Base-by-base conservation (phyloP, 2,329 filamentous ascomycete genomes). In the Ophiostoma triangulosporum region DNA sequence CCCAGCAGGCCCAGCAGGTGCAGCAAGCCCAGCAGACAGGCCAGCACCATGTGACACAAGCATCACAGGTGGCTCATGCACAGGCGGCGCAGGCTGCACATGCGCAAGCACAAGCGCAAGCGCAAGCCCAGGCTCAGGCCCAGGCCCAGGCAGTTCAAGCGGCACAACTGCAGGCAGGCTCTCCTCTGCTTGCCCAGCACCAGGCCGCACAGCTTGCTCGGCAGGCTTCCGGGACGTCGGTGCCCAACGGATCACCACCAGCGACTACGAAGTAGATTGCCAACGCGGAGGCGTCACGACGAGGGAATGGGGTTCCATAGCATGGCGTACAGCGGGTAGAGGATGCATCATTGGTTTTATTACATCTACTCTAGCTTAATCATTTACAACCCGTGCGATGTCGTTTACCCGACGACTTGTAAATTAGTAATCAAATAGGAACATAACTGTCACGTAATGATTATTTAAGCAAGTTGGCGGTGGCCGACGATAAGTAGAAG, bases 1-100 rank as follows among this genome's bases (percentile, higher is more conserved):
- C 77, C 36, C 77, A 80, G 59, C 77, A 80, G 38, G 56, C 56
- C 0, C 48, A 52, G 57, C 74, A 78, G 57, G 69, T 70, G 27
- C 73, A 72, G 54, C 38, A 48, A 15, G 53, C 40, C 20, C 52
- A 54, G 36, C 54, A 58, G 55, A 38, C 50, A 11, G 53, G 46
- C 12, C 52, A 54, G 35, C 54, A 57, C n/a, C 77, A 80, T 56
- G 80, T 80, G 61, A 24, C 64, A 54, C 45, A 48, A 27, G 29
- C 50, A 26, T n/a, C 49, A n/a, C 35, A 40, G 14, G 50, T 27
- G 32, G 32, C 52, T 24, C 46, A 55, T 45, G 76, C 78, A 58
- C 76, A 79, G 33, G 55, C 52, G 29, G 35, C 52, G 22, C 48
- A 51, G n/a, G n/a, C n/a, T n/a, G 40, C 53, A 14, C 48, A 54